phyloP scores from a whole-genome alignment of 768 basidiomycete genomes.

The Rhodotorula diobovata region DNA sequence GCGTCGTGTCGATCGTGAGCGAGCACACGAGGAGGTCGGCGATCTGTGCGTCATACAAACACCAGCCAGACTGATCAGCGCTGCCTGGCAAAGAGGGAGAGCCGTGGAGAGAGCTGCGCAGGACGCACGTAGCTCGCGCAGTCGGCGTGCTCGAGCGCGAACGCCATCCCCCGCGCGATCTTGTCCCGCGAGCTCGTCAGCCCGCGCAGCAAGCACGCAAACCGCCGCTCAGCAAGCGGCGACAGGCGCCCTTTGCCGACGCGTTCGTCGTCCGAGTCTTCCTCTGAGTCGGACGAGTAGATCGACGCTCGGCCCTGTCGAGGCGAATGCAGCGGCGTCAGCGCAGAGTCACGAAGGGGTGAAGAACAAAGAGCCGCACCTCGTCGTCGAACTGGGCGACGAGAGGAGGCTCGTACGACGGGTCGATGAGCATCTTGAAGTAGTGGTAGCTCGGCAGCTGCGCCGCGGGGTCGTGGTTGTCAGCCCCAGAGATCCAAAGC shows the following conservation, averaged over 20 bases:
- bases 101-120: background rate
- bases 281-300: slow-evolving; percentile 66
- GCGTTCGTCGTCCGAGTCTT: slow-evolving; percentile 85
- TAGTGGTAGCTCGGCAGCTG: slow-evolving; percentile 51
- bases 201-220: slow-evolving; percentile 83
- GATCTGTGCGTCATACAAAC: slow-evolving; percentile 55
- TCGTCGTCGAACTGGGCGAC: slow-evolving; percentile 48
- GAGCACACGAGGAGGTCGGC: slow-evolving; percentile 86
- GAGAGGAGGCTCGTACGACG: slow-evolving; percentile 48
- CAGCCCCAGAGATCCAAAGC: background rate
- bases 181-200: slow-evolving; percentile 81
- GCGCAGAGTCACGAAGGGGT: background rate
- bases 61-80: background rate
- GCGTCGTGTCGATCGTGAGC: slow-evolving; percentile 79
- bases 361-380: slow-evolving; percentile 33
- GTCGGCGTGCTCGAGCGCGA: slow-evolving; percentile 92
- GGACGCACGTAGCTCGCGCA: slow-evolving; percentile 76
- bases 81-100: background rate
- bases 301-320: slow-evolving; percentile 47
- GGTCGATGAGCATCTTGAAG: slow-evolving; percentile 48
- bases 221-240: slow-evolving; percentile 70
- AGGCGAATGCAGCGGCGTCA: background rate
- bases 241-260: slow-evolving; percentile 70
- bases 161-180: slow-evolving; percentile 93
- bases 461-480: background rate